Evolutionary conservation across 2,329 filamentous ascomycete genomes (phyloP), one percentile per base, ranked within the genome.

Genomic region (Trichoderma breve): DNA sequence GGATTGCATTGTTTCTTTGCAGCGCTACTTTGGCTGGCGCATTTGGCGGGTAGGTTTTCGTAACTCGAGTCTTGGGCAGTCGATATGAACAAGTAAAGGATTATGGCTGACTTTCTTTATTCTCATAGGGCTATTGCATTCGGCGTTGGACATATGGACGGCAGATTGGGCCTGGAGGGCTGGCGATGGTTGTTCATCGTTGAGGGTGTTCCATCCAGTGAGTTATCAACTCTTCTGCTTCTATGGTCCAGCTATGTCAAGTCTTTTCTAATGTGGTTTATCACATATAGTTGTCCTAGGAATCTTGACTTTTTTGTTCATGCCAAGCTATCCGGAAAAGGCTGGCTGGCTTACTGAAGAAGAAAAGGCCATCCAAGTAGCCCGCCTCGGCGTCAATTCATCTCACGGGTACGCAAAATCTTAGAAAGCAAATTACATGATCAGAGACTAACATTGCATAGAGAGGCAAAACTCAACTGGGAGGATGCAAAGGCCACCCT

Each of bases 291-390:
- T 65, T 34, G 62, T 21, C 3, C 14, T 65, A 4, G 62, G 62
- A 26, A 65, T 65, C 6, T 26, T 65, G 28, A 65, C 62, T 1
- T 65, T 65, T 11, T 36, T 65, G 0, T 65, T 65, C 0, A 65
- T 65, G 62, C 62, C 62, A 53, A 65, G 62, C 11, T 65, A 65
- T 34, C 62, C 62, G 1, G 62, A 65, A 53, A 65, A 65, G 7
- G 62, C 43, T 0, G 5, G n/a, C 12, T 65, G 62, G 62, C 62
- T 65, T 21, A 65, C 62, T 3, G 62, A 65, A 24, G 62, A 65
- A 30, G 62, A 65, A 65, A 65, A 65, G 14, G 62, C 62, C 43
- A 34, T 65, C n/a, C 62, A 65, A 53, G 62, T 65, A n/a, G 18
- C 24, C 4, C 62, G 62, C 12, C 62, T 65, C n/a, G 62, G 62